Percentiles rank a stretch among this genome's conserved stretches.
Evolutionary conservation across 169 alveolate species (phyloP).

Genomic region (Plasmodium cynomolgi): DNA sequence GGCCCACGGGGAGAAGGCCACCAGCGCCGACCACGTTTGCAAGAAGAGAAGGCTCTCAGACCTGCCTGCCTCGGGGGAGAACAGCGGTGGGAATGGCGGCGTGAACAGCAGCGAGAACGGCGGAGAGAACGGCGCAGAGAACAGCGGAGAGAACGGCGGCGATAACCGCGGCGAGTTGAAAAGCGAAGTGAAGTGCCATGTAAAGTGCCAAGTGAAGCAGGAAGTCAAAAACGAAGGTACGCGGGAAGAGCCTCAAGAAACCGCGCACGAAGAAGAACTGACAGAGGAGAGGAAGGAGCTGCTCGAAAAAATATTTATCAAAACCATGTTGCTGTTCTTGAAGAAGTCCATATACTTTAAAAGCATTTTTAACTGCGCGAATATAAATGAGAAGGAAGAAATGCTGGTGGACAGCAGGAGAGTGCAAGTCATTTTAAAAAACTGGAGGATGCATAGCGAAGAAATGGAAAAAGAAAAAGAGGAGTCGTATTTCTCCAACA

Average conservation of each 20-base stretch:
- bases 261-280: background rate
- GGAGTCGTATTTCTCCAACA: constrained; percentile 8
- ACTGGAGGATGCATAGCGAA: constrained; percentile 42
- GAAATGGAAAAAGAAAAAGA: constrained; percentile 21
- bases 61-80: background rate
- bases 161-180: too few relatives aligned
- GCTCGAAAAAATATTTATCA: constrained; percentile 32
- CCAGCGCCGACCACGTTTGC: background rate
- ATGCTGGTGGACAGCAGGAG: constrained; percentile 57
- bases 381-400: constrained; percentile 72
- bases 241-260: background rate
- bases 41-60: background rate
- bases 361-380: constrained; percentile 71
- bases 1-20: background rate
- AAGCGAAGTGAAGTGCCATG: background rate
- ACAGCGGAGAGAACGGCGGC: background rate
- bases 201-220: background rate
- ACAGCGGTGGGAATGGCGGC: background rate
- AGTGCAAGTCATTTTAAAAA: constrained; percentile 52
- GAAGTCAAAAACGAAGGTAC: background rate
- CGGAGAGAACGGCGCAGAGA: background rate
- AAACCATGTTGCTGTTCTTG: constrained; percentile 54
- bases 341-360: constrained; percentile 73
- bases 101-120: too few relatives aligned
- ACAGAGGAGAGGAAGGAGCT: constrained; percentile 47